Percentiles rank a stretch among this genome's conserved stretches.
Conservation (phyloP, 345 rosid species). For the Eucalyptus caleyi region DNA sequence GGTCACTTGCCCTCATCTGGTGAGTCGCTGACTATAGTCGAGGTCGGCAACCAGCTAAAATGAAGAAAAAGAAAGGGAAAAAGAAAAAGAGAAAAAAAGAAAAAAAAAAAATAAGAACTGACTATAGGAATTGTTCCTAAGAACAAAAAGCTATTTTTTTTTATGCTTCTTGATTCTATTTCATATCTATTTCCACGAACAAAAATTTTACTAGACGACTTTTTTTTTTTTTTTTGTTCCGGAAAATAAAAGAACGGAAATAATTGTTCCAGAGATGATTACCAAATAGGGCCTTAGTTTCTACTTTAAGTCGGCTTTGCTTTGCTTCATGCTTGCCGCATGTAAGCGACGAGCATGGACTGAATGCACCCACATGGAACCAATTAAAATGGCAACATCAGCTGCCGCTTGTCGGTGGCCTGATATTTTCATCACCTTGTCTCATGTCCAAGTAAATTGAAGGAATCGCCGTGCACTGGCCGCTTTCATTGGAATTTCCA, state of each 20-base stretch:
- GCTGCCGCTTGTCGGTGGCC: not conserved
- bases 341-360: not conserved
- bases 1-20: fast-evolving
- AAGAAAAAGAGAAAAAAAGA: too few species aligned
- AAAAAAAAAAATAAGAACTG: too few species aligned
- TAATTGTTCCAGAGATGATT: too few species aligned
- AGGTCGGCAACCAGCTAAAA: fast-evolving
- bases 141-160: fast-evolving
- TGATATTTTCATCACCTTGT: not conserved
- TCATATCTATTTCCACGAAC: fast-evolving
- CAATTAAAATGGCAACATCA: not conserved
- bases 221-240: too few species aligned
- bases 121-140: fast-evolving
- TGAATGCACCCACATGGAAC: not conserved
- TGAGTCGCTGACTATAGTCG: too few species aligned
- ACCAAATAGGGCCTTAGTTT: too few species aligned
- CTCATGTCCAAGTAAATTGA: not conserved
- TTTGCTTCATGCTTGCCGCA: not conserved
- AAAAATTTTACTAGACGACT: too few species aligned
- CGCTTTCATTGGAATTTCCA: not conserved
- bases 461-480: not conserved
- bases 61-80: too few species aligned
- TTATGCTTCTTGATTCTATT: too few species aligned
- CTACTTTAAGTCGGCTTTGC: not conserved
- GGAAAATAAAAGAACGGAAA: fast-evolving